These are phyloP conservation scores for Globisporangium spiculum DNA, from an alignment of 352 stramenopile species.

Conservation along the genomic window DNA sequence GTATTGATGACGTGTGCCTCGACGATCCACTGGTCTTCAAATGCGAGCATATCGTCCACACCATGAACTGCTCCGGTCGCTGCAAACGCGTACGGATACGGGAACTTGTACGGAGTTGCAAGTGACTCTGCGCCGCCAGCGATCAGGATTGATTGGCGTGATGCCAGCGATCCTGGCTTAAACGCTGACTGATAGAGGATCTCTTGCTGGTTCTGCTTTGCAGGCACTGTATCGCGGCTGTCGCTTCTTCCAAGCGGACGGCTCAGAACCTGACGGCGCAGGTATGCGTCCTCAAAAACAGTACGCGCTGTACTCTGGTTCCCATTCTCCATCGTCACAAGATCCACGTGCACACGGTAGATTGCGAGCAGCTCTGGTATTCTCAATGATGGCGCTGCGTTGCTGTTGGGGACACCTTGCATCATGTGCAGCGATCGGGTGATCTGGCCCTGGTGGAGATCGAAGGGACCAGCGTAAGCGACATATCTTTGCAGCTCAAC, in stretches of 20 bases:
- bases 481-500: conserved; percentile 22
- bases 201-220: background rate
- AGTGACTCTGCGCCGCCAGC: conserved; percentile 3
- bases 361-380: conserved; percentile 9
- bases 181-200: conserved; percentile 4
- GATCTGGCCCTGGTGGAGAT: conserved; percentile 11
- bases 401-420: conserved; percentile 6
- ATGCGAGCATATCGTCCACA: background rate
- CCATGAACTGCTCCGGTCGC: background rate
- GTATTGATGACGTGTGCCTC: conserved; percentile 15
- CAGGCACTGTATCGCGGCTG: background rate
- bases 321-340: conserved; percentile 1
- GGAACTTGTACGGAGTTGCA: background rate
- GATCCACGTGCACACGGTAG: conserved; percentile 11
- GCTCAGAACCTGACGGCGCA: conserved; percentile 6
- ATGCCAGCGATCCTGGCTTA: background rate
- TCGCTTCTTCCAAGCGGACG: conserved; percentile 1
- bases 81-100: conserved; percentile 11
- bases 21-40: conserved; percentile 12
- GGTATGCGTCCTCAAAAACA: background rate
- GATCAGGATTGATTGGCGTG: conserved; percentile 11
- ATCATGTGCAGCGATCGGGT: conserved; percentile 11
- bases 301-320: background rate
- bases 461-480: conserved; percentile 4
- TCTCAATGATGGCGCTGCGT: background rate